These are phyloP conservation scores for Begonia loranthoides DNA, from an alignment of 306 rosid species.

Conservation along the genomic window DNA sequence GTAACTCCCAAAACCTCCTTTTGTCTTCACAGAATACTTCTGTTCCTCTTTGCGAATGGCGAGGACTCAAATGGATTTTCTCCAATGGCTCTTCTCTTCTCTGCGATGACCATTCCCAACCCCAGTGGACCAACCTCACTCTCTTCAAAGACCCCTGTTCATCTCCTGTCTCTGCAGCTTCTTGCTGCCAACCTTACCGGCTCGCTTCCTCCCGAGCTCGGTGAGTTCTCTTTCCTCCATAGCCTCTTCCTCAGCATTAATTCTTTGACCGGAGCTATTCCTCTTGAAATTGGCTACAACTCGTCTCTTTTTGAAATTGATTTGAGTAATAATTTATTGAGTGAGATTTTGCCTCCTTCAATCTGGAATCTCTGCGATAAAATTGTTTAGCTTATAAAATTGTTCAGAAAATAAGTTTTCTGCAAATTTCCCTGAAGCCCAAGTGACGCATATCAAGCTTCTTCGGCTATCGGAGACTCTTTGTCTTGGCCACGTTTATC, in stretches of 20 bases:
- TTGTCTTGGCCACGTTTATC: conserved; percentile 82
- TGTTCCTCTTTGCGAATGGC: conserved; percentile 77
- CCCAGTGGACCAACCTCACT: conserved; percentile 72
- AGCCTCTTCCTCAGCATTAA: too few species aligned
- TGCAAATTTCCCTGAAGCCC: conserved; percentile 71
- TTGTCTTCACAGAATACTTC: conserved; percentile 75
- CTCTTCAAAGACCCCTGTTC: conserved; percentile 58
- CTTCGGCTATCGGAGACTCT: conserved; percentile 81
- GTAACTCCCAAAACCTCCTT: conserved; percentile 47
- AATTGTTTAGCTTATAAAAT: conserved; percentile 54
- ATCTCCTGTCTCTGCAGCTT: too few species aligned
- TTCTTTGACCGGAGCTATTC: too few species aligned
- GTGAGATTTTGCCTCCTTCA: too few species aligned
- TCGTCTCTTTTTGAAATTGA: too few species aligned
- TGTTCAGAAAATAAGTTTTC: conserved; percentile 49
- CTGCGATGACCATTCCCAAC: conserved; percentile 58
- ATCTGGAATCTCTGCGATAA: too few species aligned
- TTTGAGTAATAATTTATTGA: too few species aligned
- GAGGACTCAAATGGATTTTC: conserved; percentile 89
- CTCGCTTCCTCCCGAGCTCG: too few species aligned
- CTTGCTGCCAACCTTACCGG: too few species aligned
- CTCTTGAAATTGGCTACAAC: too few species aligned
- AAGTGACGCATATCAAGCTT: conserved; percentile 82
- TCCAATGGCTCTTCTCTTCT: conserved; percentile 42
- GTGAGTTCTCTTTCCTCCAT: too few species aligned